These are phyloP conservation scores for Aspergillus diversus DNA, from an alignment of 495 filamentous ascomycete genomes.

Conservation along the genomic window DNA sequence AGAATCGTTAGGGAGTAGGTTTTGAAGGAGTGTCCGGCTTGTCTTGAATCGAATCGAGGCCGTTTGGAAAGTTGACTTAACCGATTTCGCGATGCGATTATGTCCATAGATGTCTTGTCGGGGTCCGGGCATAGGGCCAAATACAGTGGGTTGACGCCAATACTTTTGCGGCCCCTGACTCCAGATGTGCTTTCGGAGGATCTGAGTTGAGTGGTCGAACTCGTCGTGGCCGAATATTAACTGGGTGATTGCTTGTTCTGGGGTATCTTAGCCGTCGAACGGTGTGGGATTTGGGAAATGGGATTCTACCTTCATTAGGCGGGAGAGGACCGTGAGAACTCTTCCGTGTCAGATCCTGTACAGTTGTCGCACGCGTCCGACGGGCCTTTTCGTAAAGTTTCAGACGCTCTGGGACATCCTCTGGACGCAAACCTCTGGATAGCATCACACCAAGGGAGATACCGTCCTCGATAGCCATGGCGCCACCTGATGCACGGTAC, in stretches of 20 bases:
- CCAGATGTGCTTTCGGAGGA: constrained; percentile 52
- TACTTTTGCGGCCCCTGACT: constrained; percentile 44
- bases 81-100: constrained; percentile 25
- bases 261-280: not conserved
- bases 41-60: constrained; percentile 61
- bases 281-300: not conserved
- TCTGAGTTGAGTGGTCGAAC: constrained; percentile 54
- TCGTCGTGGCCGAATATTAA: constrained; percentile 67
- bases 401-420: constrained; percentile 55
- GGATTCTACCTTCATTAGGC: constrained; percentile 24
- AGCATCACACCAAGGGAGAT: constrained; percentile 59
- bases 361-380: constrained; percentile 54
- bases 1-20: constrained; percentile 49
- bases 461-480: constrained; percentile 65
- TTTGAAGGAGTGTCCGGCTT: constrained; percentile 59
- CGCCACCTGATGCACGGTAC: constrained; percentile 58
- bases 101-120: constrained; percentile 44
- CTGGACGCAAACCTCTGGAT: constrained; percentile 36
- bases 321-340: constrained; percentile 30
- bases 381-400: constrained; percentile 61
- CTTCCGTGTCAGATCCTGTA: constrained; percentile 55
- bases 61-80: constrained; percentile 50
- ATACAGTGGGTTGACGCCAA: constrained; percentile 57
- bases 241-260: constrained; percentile 52
- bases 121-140: constrained; percentile 60